phyloP scores from a whole-genome alignment of 2,329 filamentous ascomycete species.

The Fusarium caatingaense region DNA sequence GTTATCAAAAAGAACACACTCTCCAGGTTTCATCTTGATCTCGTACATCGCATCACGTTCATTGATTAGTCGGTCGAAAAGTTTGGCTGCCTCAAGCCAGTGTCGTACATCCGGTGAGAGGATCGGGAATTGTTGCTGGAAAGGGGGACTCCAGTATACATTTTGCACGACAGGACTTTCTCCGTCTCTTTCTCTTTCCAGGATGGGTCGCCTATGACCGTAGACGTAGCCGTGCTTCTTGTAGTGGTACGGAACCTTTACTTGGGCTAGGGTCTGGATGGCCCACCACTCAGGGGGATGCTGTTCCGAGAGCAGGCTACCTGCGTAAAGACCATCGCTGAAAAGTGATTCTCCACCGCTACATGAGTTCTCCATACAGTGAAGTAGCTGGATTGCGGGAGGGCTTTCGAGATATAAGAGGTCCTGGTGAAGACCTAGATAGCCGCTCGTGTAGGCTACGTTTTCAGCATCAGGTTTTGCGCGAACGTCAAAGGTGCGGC shows the following conservation, averaged over 20 bases:
- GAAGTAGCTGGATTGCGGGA: slow-evolving; percentile 86
- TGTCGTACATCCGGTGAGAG: slow-evolving; percentile 38
- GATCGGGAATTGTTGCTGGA: slow-evolving; percentile 69
- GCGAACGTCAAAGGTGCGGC: slow-evolving; percentile 88
- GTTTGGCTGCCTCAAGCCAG: slow-evolving; percentile 63
- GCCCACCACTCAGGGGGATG: background rate
- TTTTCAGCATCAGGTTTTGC: slow-evolving; percentile 86
- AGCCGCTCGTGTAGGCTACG: slow-evolving; percentile 86
- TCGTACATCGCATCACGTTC: slow-evolving; percentile 70
- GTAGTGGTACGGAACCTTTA: slow-evolving; percentile 74
- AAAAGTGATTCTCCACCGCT: slow-evolving; percentile 88
- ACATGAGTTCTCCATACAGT: slow-evolving; percentile 85
- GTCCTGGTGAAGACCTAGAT: slow-evolving; percentile 92
- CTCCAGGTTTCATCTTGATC: slow-evolving; percentile 79
- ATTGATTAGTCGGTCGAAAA: slow-evolving; percentile 71
- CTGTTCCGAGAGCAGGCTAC: slow-evolving; percentile 49
- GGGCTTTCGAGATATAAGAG: slow-evolving; percentile 85
- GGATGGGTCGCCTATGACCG: slow-evolving; percentile 65
- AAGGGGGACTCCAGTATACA: slow-evolving; percentile 79
- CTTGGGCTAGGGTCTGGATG: slow-evolving; percentile 55
- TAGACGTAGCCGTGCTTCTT: slow-evolving; percentile 74
- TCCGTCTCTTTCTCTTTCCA: slow-evolving; percentile 51
- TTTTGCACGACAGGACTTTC: slow-evolving; percentile 34
- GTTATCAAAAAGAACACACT: slow-evolving; percentile 96
- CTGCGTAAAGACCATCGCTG: slow-evolving; percentile 77